Conservation (phyloP, 2,329 filamentous ascomycete genomes). For the Pseudonectria buxi region DNA sequence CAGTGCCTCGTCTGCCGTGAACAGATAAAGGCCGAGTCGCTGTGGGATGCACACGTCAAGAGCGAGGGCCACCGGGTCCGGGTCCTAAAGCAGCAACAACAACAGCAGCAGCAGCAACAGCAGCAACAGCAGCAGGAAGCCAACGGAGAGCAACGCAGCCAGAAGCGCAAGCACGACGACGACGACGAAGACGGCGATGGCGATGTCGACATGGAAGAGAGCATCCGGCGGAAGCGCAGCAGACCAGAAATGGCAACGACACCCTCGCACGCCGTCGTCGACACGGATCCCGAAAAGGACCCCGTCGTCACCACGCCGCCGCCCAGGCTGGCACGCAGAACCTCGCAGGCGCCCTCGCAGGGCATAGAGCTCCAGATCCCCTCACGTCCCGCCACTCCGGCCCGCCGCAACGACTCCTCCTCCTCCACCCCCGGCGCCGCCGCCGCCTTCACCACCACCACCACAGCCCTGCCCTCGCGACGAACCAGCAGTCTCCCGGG, state of each 20-base stretch:
- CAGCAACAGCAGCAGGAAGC: conserved; percentile 8
- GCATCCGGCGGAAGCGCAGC: conserved; percentile 39
- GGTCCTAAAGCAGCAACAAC: conserved; percentile 16
- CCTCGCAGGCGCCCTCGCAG: conserved; percentile 46
- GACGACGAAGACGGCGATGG: conserved; percentile 24
- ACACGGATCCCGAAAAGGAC: conserved; percentile 14
- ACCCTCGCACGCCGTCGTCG: conserved; percentile 4
- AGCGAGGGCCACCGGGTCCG: conserved; percentile 35
- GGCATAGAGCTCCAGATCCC: conserved; percentile 58
- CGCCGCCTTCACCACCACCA: conserved; percentile 6
- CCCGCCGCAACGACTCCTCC: conserved; percentile 34
- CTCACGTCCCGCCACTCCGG: conserved; percentile 56
- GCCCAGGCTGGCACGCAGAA: conserved; percentile 37
- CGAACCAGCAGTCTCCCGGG: conserved; percentile 17
- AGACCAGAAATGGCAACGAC: conserved; percentile 28
- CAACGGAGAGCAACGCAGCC: conserved; percentile 6
- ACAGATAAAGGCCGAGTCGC: conserved; percentile 55
- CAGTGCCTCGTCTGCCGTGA: conserved; percentile 61
- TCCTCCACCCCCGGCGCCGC: conserved; percentile 32
- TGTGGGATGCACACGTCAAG: conserved; percentile 59
- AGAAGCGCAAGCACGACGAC: conserved; percentile 31
- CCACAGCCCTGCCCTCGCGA: conserved; percentile 23
- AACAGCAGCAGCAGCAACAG: conserved; percentile 6
- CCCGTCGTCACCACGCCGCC: conserved; percentile 26
- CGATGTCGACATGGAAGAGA: conserved; percentile 30